Evolutionary conservation across 345 rosid species (phyloP).

Genomic region (Salix koriyanagi): DNA sequence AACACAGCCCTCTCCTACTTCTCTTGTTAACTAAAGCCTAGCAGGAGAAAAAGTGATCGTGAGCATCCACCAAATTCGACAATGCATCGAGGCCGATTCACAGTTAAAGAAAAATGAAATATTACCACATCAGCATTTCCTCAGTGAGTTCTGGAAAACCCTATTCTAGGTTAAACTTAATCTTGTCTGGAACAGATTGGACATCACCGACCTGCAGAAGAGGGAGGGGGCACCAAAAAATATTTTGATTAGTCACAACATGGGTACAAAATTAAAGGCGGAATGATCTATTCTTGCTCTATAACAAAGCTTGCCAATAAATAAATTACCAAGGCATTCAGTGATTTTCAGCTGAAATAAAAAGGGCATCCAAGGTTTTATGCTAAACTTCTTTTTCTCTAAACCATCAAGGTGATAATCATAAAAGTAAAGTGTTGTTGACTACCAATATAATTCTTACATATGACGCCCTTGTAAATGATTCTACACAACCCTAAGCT

Average conservation of each 20-base stretch:
- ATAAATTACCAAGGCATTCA: neutral
- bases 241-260: neutral
- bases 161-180: slow-evolving; percentile 65
- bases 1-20: neutral
- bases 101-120: neutral
- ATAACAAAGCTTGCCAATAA: neutral
- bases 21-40: neutral
- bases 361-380: no score
- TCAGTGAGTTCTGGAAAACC: neutral
- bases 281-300: neutral
- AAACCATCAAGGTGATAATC: neutral
- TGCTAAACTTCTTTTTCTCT: neutral
- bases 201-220: slow-evolving; percentile 58
- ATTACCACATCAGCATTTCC: neutral
- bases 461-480: neutral
- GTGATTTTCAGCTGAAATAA: neutral
- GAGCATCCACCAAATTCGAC: neutral
- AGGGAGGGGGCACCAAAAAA: neutral
- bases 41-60: neutral
- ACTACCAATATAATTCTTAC: neutral
- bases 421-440: neutral
- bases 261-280: neutral
- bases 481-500: neutral
- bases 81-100: neutral
- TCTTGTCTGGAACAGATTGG: slow-evolving; percentile 62